Conservation (phyloP, 164 flowering plant genomes). For the Euptelea pleiosperma region DNA sequence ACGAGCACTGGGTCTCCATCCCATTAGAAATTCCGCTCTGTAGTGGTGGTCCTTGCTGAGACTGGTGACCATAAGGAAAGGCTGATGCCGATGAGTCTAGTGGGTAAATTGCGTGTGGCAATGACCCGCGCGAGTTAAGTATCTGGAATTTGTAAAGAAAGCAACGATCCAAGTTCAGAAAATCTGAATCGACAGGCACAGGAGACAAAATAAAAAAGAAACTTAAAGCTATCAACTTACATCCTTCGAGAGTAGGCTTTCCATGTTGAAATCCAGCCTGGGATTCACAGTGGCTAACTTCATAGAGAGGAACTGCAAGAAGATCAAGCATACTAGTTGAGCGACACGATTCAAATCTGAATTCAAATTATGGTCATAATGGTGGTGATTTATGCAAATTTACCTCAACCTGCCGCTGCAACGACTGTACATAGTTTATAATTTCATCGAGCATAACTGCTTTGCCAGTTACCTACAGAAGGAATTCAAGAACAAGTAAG, state of each 20-base stretch:
- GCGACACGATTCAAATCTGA: neutral
- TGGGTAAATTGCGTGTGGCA: slow-evolving; percentile 35
- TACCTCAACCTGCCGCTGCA: slow-evolving; percentile 98
- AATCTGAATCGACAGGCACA: neutral
- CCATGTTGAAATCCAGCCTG: slow-evolving; percentile 53
- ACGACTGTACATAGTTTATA: slow-evolving; percentile 90
- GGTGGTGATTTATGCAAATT: neutral
- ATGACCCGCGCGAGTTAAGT: slow-evolving; percentile 50
- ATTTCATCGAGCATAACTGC: slow-evolving; percentile 97
- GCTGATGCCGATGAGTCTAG: slow-evolving; percentile 41
- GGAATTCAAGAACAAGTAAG: slow-evolving; percentile 15
- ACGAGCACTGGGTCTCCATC: slow-evolving; percentile 31
- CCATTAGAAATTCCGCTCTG: slow-evolving; percentile 31
- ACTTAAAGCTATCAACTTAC: slow-evolving; percentile 33
- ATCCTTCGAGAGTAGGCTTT: slow-evolving; percentile 55
- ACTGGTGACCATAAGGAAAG: slow-evolving; percentile 45
- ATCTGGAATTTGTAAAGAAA: slow-evolving; percentile 29
- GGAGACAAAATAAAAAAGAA: neutral
- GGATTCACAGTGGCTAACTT: slow-evolving; percentile 73
- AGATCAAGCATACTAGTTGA: slow-evolving; percentile 2
- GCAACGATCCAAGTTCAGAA: slow-evolving; percentile 4
- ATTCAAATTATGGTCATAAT: neutral
- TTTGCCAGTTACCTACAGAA: slow-evolving; percentile 80
- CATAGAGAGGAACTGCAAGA: slow-evolving; percentile 76
- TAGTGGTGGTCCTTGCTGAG: slow-evolving; percentile 33